A percentile compares a stretch with the other conserved stretches of the same genome.
These are phyloP conservation scores for Phytophthora quininea DNA, from an alignment of 352 stramenopile species.

Conservation along the genomic window DNA sequence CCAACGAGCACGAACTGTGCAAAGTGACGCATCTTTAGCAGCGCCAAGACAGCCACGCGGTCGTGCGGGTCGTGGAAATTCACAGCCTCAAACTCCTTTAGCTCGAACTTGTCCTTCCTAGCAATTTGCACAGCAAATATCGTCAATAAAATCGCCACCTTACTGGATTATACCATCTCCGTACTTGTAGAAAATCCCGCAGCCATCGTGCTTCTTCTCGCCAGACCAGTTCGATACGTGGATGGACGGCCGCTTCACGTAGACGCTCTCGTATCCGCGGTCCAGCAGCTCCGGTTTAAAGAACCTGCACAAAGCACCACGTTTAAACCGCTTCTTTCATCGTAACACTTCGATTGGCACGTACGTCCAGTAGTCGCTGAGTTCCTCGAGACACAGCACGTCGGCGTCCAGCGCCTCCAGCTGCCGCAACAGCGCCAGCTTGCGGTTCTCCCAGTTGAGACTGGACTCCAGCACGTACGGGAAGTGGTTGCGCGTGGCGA, in stretches of 20 bases:
- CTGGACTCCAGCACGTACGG: slow-evolving; percentile 84
- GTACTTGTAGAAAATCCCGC: slow-evolving; percentile 89
- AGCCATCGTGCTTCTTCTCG: slow-evolving; percentile 89
- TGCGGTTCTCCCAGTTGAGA: slow-evolving; percentile 86
- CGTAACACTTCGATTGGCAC: slow-evolving; percentile 22
- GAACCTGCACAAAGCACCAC: slow-evolving; percentile 46
- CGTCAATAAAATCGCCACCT: slow-evolving; percentile 3
- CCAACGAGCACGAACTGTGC: slow-evolving; percentile 82
- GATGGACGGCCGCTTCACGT: slow-evolving; percentile 84
- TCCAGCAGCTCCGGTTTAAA: slow-evolving; percentile 79
- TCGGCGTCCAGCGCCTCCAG: slow-evolving; percentile 79
- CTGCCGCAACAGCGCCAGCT: slow-evolving; percentile 76
- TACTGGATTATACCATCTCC: slow-evolving; percentile 14
- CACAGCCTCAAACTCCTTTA: slow-evolving; percentile 86
- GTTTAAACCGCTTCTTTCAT: neutral
- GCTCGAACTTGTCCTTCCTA: slow-evolving; percentile 85
- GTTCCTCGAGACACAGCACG: slow-evolving; percentile 84
- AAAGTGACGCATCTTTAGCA: slow-evolving; percentile 86
- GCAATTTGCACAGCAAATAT: neutral
- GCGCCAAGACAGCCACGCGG: slow-evolving; percentile 80
- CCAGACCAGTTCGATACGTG: slow-evolving; percentile 88
- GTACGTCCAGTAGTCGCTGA: slow-evolving; percentile 90
- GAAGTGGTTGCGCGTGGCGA: slow-evolving; percentile 86
- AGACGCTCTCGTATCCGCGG: slow-evolving; percentile 86
- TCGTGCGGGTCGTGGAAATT: slow-evolving; percentile 90